Evolutionary conservation across 805 yeast genomes (phyloP), one percentile per base, ranked within the genome.

Genomic region (Candida coleopterorum): DNA sequence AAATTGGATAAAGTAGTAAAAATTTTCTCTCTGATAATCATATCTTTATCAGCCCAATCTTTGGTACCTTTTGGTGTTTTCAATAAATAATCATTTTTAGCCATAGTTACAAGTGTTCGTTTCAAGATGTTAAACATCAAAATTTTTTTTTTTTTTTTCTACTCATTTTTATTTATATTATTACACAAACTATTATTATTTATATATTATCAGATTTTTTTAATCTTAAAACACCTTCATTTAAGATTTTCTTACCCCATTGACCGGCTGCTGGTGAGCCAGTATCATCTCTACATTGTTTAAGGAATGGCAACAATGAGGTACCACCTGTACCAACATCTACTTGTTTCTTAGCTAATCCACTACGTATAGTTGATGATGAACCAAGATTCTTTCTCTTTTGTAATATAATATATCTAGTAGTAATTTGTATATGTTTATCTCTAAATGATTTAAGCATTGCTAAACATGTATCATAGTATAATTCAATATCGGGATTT

Each of bases 41-140:
- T 93, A 59, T 93, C 98, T 58, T 84, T 83, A 52, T 93, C 98
- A 45, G 96, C 86, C 98, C 98, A 93, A 62, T 93, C 98, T 61
- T 88, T 89, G 49, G 97, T 67, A 46, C 98, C 98, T 60, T 93
- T 93, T 35, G 98, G 97, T 29, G 95, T 87, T 62, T 93, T 93
- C 56, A 93, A 71, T 43, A 84, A 77, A 58, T 85, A 88, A 48
- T 77, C 80, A 41, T 70, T 63, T 55, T 70, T 70, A 34, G 66
- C 30, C 36, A 33, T 33, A 10, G 12, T 31, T 31, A 25, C 12
- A 20, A 22, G 11, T 21, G 56, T 47, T 62, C 62, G 42, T 58
- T 60, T 24, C 35, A 29, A 29, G 20, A 14, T 18, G 27, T 24
- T 32, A 21, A 14, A 14, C 35, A 24, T 24, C 9, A 22, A 15